Percentiles rank a stretch among this genome's conserved stretches.
Evolutionary conservation across 306 rosid genomes (phyloP).

Genomic region (Medicago ruthenica): DNA sequence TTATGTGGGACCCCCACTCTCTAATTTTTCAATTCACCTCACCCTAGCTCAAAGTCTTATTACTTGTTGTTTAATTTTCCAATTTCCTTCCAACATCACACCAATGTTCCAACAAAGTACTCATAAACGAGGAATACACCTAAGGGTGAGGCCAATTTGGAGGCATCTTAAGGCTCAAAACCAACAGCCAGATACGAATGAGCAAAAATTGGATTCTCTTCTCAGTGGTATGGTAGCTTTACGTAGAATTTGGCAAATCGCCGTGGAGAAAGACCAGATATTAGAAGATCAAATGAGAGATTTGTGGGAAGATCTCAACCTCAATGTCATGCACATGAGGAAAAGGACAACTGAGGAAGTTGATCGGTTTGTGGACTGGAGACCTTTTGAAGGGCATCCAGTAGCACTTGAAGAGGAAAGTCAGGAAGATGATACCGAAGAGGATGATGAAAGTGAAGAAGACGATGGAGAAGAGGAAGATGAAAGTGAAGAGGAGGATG

Average conservation of each 20-base stretch:
- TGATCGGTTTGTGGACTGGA: not conserved
- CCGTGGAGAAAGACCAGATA: not conserved
- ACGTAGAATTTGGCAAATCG: not conserved
- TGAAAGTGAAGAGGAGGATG: not conserved
- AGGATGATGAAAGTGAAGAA: not conserved
- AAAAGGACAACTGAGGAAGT: not conserved
- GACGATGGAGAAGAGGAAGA: not conserved
- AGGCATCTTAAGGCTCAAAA: not conserved
- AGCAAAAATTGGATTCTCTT: not conserved
- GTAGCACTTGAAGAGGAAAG: not conserved
- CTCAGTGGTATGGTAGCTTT: not conserved
- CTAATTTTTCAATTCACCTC: too few relatives aligned
- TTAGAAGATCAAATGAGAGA: not conserved
- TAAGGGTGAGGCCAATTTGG: not conserved
- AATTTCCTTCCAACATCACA: too few relatives aligned
- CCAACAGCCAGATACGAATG: not conserved
- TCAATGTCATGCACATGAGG: not conserved
- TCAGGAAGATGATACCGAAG: not conserved
- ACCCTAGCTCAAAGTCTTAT: too few relatives aligned
- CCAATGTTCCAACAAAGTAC: too few relatives aligned
- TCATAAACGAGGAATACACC: not conserved
- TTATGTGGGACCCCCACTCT: too few relatives aligned
- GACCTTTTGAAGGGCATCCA: not conserved
- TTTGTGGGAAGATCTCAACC: not conserved
- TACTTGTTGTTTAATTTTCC: too few relatives aligned